Evolutionary conservation across 345 rosid species (phyloP).

Genomic region (Gossypium mustelinum): DNA sequence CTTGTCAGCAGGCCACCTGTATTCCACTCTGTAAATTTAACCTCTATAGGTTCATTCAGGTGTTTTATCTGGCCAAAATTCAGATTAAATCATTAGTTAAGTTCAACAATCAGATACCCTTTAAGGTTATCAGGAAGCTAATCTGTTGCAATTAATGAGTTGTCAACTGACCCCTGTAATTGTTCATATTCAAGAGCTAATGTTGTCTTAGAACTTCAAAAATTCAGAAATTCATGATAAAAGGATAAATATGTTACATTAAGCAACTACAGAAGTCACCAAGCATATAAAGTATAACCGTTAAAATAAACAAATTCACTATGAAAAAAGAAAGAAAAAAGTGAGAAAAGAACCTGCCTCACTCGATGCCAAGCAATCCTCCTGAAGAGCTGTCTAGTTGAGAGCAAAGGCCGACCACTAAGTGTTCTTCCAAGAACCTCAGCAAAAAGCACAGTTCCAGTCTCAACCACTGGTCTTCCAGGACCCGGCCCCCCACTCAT

Average conservation of each 20-base stretch:
- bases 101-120: background rate
- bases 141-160: background rate
- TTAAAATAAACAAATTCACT: background rate
- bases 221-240: background rate
- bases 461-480: conserved; percentile 79
- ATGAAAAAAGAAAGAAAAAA: conserved; percentile 9
- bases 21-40: conserved; percentile 80
- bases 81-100: conserved; percentile 8
- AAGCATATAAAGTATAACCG: background rate
- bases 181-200: background rate
- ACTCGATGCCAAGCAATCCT: conserved; percentile 86
- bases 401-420: conserved; percentile 87
- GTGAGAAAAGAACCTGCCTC: conserved; percentile 95
- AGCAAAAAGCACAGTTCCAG: conserved; percentile 77
- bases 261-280: conserved; percentile 1
- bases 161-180: background rate
- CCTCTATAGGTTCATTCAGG: conserved; percentile 75
- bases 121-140: background rate
- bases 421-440: conserved; percentile 91
- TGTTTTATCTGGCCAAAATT: conserved; percentile 60
- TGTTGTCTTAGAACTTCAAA: background rate
- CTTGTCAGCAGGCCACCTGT: conserved; percentile 86
- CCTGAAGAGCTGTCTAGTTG: conserved; percentile 62
- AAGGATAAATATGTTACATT: too few relatives aligned
- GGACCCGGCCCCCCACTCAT: conserved; percentile 33